Evolutionary conservation across 2,329 filamentous ascomycete species (phyloP), one percentile per base, ranked within the genome.

Genomic region (Tolypocladium paradoxum): DNA sequence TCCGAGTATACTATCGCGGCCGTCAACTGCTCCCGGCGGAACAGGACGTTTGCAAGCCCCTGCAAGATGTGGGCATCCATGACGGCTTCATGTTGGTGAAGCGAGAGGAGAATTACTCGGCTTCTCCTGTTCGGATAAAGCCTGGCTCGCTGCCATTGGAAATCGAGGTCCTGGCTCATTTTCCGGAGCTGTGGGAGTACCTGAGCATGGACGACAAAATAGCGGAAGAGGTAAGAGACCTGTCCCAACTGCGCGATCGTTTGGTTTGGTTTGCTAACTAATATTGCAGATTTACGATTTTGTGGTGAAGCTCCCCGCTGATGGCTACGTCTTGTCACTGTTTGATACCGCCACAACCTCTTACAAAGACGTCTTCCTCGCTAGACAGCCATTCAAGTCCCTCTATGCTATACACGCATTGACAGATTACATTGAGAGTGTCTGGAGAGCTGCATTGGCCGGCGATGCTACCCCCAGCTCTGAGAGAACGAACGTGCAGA

Each of bases 151-250:
- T 73, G 57, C 78, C 72, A 36, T 77, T 97, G 3, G 90, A 97
- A 64, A 77, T 81, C 14, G 88, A 92, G 61, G 84, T 97, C 24
- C 73, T 93, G 59, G 78, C 83, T 54, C 88, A 95, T 66, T 95
- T 96, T 62, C 79, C 88, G 52, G 84, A 92, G 56, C 71, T 99
- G 27, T 96, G 93, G 77, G 79, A 82, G 45, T 87, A 92, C 62
- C 76, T 97, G 52, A 82, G 83, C 57, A 79, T 91, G 70, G 80
- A 88, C 46, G 84, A 91, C 54, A 75, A 73, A 49, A 72, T 90
- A 43, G 83, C 87, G 7, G 74, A 79, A 62, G 83, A 88, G 73
- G 84, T 86, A 73, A 59, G 69, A 45, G 11, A 18, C 11, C n/a
- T 48, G 16, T n/a, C 9, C 6, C 43, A n/a, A 33, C 4, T 2